Percentiles rank a stretch among this genome's conserved stretches.
phyloP scores from a whole-genome alignment of 352 stramenopile species.

The Pythium apleroticum region DNA sequence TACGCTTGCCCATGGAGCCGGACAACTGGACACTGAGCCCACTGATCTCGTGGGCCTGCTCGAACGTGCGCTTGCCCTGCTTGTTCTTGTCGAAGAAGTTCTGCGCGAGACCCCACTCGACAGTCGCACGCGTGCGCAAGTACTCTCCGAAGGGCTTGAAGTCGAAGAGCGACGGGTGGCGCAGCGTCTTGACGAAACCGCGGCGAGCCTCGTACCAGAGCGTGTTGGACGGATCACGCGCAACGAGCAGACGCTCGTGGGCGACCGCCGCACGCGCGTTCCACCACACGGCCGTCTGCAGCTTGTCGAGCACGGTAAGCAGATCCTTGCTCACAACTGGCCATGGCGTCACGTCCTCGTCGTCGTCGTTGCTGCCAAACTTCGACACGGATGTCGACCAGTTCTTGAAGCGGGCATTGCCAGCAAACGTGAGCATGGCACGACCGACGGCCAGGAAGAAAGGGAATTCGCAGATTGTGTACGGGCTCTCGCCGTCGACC shows the following conservation, averaged over 20 bases:
- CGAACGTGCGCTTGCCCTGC: conserved; percentile 90
- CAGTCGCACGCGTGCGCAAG: conserved; percentile 65
- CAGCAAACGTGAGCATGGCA: conserved; percentile 63
- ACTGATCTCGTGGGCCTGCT: conserved; percentile 76
- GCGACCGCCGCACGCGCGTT: conserved; percentile 70
- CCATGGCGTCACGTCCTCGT: conserved; percentile 38
- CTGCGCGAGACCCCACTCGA: conserved; percentile 94
- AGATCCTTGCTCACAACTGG: neutral
- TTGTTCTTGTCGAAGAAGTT: conserved; percentile 92
- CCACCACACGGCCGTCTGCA: conserved; percentile 67
- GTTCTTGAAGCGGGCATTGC: conserved; percentile 57
- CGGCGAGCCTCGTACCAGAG: conserved; percentile 75
- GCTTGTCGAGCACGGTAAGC: conserved; percentile 30
- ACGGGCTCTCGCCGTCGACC: conserved; percentile 77
- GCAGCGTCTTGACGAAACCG: conserved; percentile 53
- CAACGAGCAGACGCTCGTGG: conserved; percentile 66
- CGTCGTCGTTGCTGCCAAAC: conserved; percentile 41
- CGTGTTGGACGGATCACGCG: conserved; percentile 66
- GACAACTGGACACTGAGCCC: conserved; percentile 88
- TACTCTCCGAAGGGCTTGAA: conserved; percentile 43
- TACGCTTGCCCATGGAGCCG: conserved; percentile 92
- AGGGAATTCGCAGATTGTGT: conserved; percentile 78
- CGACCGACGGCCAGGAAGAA: conserved; percentile 65
- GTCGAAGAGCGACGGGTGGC: conserved; percentile 37
- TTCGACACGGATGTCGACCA: conserved; percentile 59